Evolutionary conservation across 352 stramenopile species (phyloP).

Genomic region (Phytophthora pini): DNA sequence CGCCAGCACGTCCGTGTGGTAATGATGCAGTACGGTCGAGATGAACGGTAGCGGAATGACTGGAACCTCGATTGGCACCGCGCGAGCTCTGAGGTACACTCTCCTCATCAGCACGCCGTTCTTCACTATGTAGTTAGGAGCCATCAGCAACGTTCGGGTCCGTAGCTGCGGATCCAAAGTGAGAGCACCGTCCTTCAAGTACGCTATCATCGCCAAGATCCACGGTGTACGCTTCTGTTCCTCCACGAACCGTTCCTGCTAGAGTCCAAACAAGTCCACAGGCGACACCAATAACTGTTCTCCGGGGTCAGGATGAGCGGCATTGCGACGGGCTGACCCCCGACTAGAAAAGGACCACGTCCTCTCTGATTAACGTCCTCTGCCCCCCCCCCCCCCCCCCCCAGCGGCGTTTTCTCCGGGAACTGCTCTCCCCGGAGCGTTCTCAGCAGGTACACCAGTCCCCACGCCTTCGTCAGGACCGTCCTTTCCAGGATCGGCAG

Average conservation of each 20-base stretch:
- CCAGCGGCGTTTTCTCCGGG: too few species aligned
- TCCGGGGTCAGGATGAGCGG: too few species aligned
- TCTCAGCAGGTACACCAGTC: too few species aligned
- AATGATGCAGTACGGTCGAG: background rate
- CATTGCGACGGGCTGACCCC: too few species aligned
- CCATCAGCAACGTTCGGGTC: background rate
- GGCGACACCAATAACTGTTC: background rate
- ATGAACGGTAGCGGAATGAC: background rate
- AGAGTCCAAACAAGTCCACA: background rate
- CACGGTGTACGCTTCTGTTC: background rate
- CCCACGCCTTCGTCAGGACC: too few species aligned
- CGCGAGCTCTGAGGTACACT: background rate
- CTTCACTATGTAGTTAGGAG: background rate
- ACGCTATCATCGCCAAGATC: background rate
- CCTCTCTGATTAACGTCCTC: too few species aligned
- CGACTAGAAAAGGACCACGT: too few species aligned
- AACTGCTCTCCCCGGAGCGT: background rate
- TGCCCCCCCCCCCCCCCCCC: too few species aligned
- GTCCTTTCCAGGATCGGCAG: too few species aligned
- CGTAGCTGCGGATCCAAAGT: background rate
- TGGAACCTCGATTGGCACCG: background rate
- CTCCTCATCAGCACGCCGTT: background rate
- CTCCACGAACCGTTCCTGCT: background rate
- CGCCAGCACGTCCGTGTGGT: background rate
- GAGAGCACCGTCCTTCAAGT: background rate